phyloP scores from a whole-genome alignment of 2,329 filamentous ascomycete genomes.

The Stagonosporopsis cucurbitacearum region DNA sequence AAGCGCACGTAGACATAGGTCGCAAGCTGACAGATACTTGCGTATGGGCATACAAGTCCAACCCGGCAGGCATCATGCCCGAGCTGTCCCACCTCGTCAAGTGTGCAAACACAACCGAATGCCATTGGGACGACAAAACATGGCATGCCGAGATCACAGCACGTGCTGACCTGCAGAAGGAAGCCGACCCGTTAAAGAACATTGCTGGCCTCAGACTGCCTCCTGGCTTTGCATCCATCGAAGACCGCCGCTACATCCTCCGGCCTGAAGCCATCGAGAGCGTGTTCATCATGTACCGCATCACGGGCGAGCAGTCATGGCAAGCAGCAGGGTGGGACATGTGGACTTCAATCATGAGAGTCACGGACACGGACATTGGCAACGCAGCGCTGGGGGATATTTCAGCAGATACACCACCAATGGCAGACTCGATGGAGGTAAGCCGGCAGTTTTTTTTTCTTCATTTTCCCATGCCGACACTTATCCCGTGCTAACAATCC shows the following conservation, averaged over 20 bases:
- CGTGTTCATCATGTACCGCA: slow-evolving; percentile 66
- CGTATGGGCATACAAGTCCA: slow-evolving; percentile 67
- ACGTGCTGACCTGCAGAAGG: slow-evolving; percentile 29
- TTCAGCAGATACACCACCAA: slow-evolving; percentile 46
- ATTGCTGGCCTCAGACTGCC: slow-evolving; percentile 51
- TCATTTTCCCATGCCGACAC: too few species aligned
- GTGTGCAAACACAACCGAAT: slow-evolving; percentile 53
- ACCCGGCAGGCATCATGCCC: slow-evolving; percentile 66
- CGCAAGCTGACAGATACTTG: slow-evolving; percentile 65
- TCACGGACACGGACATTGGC: slow-evolving; percentile 53
- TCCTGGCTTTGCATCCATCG: slow-evolving; percentile 53
- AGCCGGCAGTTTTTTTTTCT: slow-evolving; percentile 14
- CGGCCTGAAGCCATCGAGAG: slow-evolving; percentile 66
- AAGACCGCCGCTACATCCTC: slow-evolving; percentile 56
- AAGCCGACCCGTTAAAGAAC: slow-evolving; percentile 43
- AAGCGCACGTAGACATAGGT: slow-evolving; percentile 62
- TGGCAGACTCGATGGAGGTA: slow-evolving; percentile 55
- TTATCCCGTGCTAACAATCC: slow-evolving; percentile 15
- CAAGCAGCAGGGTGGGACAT: slow-evolving; percentile 58
- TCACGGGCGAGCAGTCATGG: slow-evolving; percentile 60
- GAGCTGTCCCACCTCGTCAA: slow-evolving; percentile 62
- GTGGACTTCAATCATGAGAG: slow-evolving; percentile 54
- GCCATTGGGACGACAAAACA: slow-evolving; percentile 61
- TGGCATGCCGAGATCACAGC: slow-evolving; percentile 54
- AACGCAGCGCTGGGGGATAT: slow-evolving; percentile 56